Evolutionary conservation across 2,329 filamentous ascomycete species (phyloP), one percentile per base, ranked within the genome.

Genomic region (Geosmithia putterillii): DNA sequence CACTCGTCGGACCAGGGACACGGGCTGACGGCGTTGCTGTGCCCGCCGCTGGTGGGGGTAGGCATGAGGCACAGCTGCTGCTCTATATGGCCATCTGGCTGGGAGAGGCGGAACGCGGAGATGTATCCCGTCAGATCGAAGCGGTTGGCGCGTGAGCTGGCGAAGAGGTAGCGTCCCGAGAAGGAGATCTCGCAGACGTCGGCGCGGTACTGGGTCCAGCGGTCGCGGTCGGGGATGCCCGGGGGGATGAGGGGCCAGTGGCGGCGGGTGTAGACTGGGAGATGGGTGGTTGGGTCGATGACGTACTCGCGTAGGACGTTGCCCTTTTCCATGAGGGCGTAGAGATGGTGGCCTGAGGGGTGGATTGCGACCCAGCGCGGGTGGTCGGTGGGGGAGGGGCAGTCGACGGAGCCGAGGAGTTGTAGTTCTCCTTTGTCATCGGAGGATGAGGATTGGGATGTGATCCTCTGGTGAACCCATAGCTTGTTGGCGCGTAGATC

Each of bases 361-460:
- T 90, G 84, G 58, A 94, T 81, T 52, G 86, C 86, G 14, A 94
- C 84, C 87, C 87, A 94, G 54, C 87, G 77, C 15, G 87, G 87
- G 59, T 92, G 87, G 60, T 94, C 87, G 47, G 72, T 71, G 3
- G 74, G 63, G 39, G 73, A 71, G 0, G 86, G 85, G 22, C 86
- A 86, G 48, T 83, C 75, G 28, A 89, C 70, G 55, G 73, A 79
- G 51, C 84, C 86, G 44, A 90, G 73, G 18, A 88, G 73, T 41
- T 76, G 72, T 45, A 92, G 64, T 42, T 72, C 66, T 15, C 82
- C 82, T 3, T 73, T 69, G 43, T 71, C 58, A 20, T 50, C 47
- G 38, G 51, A 52, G 46, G 75, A 72, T n/a, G n/a, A n/a, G n/a
- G n/a, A n/a, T n/a, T n/a, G n/a, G 23, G 23, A 10, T 25, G 23